Conservation (phyloP, 495 filamentous ascomycete species). For the Aspergillus carlsbadensis region DNA sequence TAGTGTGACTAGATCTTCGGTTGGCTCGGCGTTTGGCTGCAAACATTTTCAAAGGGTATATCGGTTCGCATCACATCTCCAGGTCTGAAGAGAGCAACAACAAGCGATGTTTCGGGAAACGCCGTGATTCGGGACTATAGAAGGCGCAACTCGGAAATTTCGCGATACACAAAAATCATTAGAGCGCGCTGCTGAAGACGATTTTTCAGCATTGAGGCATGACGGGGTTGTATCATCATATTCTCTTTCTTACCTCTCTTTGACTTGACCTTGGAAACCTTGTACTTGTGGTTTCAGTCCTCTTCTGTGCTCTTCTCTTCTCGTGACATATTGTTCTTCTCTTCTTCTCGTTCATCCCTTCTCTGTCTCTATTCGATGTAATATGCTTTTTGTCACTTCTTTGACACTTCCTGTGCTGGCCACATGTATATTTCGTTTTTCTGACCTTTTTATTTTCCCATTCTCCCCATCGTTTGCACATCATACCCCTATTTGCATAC, state of each 20-base stretch:
- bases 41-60: slow-evolving; percentile 18
- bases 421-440: slow-evolving; percentile 34
- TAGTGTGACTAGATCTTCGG: slow-evolving; percentile 30
- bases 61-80: slow-evolving; percentile 8
- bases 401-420: slow-evolving; percentile 25
- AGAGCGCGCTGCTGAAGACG: slow-evolving; percentile 26
- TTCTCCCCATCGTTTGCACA: slow-evolving; percentile 28
- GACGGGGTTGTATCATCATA: slow-evolving; percentile 17
- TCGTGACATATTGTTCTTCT: slow-evolving; percentile 22
- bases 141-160: slow-evolving; percentile 19
- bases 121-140: slow-evolving; percentile 13
- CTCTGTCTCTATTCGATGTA: slow-evolving; percentile 24
- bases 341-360: slow-evolving; percentile 16
- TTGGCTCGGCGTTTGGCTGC: slow-evolving; percentile 42
- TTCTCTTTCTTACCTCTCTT: slow-evolving; percentile 1
- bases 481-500: slow-evolving; percentile 29
- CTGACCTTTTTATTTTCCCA: slow-evolving; percentile 29
- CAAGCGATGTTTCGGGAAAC: slow-evolving; percentile 8
- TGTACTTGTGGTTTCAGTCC: slow-evolving; percentile 1
- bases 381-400: slow-evolving; percentile 19
- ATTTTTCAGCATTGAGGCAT: slow-evolving; percentile 19
- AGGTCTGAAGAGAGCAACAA: slow-evolving; percentile 5
- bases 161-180: slow-evolving; percentile 21
- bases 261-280: background rate
- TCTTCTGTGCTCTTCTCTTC: slow-evolving; percentile 17